Evolutionary conservation across 2,329 filamentous ascomycete genomes (phyloP), one percentile per base, ranked within the genome.

Genomic region (Arthrobotrys entomopaga): DNA sequence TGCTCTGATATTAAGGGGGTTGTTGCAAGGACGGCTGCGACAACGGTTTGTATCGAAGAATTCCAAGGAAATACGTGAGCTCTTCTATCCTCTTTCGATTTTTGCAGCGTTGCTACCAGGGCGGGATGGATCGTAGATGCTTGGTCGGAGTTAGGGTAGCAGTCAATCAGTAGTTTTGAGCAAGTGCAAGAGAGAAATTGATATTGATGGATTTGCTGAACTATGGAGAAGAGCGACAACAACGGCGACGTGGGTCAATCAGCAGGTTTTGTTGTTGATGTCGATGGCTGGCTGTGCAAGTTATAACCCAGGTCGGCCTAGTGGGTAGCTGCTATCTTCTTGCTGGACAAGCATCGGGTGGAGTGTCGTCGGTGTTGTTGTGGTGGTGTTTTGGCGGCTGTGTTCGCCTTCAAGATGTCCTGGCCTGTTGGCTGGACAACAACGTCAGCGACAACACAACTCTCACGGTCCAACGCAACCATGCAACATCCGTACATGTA

Each of bases 381-480:
- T 60, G 19, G 19, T 34, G 43, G 64, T 7, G 42, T 13, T 48
- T 61, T 49, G 65, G 57, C 15, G 50, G 52, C 38, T 50, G 34
- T 40, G 49, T 20, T n/a, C n/a, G 13, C 16, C 3, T 8, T 38
- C 13, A 16, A 19, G 46, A 19, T 34, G 6, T 5, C 6, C 10
- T 34, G 5, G 7, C 29, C 29, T 34, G 65, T 61, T 61, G 65
- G 57, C 65, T 43, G 49, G 65, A 61, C 65, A 61, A 69, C 65
- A 38, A 40, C 46, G 43, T 19, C 61, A n/a, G 19, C 24, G 24
- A n/a, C 50, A 42, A 56, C 52, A 42, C 52, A 56, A 38, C n/a
- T 8, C 19, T 13, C n/a, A 54, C 34, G 6, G 10, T 10, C 29
- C 29, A 34, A 34, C 29, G 5, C 29, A 34, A 34, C 29, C 29